These are phyloP conservation scores for Magnusiomyces ingens DNA, from an alignment of 1,139 yeast genomes.

Conservation along the genomic window DNA sequence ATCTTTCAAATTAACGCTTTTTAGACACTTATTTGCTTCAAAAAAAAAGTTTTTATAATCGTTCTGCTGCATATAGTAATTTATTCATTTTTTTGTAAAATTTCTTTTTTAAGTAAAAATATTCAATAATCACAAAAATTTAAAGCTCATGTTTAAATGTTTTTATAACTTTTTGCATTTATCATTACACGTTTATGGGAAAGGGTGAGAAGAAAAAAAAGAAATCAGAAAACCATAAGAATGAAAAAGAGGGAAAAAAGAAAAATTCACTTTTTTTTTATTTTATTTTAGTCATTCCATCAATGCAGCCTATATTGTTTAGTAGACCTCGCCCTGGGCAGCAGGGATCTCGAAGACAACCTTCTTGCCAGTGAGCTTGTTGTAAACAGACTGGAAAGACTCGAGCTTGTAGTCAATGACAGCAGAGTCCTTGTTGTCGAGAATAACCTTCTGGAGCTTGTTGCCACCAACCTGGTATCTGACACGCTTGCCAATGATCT, in stretches of 20 bases:
- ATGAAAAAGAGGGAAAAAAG: not conserved
- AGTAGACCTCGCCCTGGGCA: conserved; percentile 53
- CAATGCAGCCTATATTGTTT: conserved; percentile 27
- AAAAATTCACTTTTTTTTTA: not conserved
- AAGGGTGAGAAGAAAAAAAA: not conserved
- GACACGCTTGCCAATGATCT: conserved; percentile 98
- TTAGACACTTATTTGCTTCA: too few species aligned
- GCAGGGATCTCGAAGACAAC: conserved; percentile 95
- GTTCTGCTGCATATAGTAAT: too few species aligned
- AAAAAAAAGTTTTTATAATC: too few species aligned
- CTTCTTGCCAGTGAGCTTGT: conserved; percentile 98
- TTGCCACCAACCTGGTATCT: conserved; percentile 99
- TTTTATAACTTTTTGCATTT: too few species aligned
- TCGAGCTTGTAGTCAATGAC: conserved; percentile 98
- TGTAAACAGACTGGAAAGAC: conserved; percentile 98
- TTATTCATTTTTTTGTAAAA: too few species aligned
- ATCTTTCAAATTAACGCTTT: too few species aligned
- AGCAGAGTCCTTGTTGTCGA: conserved; percentile 96
- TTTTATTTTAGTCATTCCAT: conserved; percentile 7
- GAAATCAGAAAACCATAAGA: not conserved
- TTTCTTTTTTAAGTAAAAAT: too few species aligned
- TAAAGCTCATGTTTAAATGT: too few species aligned
- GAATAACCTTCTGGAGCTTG: conserved; percentile 96
- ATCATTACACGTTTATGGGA: too few species aligned
- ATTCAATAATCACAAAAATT: too few species aligned